Percentiles rank a stretch among this genome's conserved stretches.
phyloP scores from a whole-genome alignment of 768 basidiomycete species.

The Rhizopogon vinicolor region DNA sequence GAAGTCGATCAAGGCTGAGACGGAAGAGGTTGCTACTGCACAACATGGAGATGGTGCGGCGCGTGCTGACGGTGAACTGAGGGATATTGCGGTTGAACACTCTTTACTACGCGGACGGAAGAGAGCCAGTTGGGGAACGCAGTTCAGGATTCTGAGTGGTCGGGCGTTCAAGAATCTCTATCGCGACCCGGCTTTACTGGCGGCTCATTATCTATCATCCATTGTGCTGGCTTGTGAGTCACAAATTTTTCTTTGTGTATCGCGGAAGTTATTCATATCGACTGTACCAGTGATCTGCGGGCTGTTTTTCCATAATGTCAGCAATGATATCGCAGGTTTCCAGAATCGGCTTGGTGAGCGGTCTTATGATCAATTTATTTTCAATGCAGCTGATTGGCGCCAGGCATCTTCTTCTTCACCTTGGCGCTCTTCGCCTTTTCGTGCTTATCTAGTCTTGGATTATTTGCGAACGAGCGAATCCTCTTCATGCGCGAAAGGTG shows the following conservation, averaged over 20 bases:
- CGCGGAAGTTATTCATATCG: conserved; percentile 1
- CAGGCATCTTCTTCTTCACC: conserved; percentile 95
- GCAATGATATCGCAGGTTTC: conserved; percentile 94
- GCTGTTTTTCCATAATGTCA: conserved; percentile 87
- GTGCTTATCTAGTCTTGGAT: conserved; percentile 86
- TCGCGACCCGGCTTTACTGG: conserved; percentile 86
- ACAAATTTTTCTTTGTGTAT: not conserved
- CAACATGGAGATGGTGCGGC: conserved; percentile 13
- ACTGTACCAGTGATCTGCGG: conserved; percentile 72
- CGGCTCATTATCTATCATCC: conserved; percentile 85
- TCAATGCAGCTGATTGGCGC: not conserved
- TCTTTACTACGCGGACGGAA: conserved; percentile 64
- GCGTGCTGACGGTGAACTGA: conserved; percentile 38
- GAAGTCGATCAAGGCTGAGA: conserved; percentile 55
- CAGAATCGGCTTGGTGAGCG: conserved; percentile 83
- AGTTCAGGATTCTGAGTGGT: conserved; percentile 93
- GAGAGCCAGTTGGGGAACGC: conserved; percentile 82
- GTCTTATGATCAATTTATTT: not conserved
- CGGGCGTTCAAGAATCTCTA: conserved; percentile 98
- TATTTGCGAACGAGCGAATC: conserved; percentile 94
- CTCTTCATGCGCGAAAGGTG: conserved; percentile 98
- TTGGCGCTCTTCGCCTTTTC: conserved; percentile 97
- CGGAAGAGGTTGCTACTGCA: conserved; percentile 35
- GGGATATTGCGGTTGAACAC: conserved; percentile 68
- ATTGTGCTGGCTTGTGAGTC: conserved; percentile 78